Base-by-base conservation (phyloP, 2,329 filamentous ascomycete species). In the Venturia nashicola region DNA sequence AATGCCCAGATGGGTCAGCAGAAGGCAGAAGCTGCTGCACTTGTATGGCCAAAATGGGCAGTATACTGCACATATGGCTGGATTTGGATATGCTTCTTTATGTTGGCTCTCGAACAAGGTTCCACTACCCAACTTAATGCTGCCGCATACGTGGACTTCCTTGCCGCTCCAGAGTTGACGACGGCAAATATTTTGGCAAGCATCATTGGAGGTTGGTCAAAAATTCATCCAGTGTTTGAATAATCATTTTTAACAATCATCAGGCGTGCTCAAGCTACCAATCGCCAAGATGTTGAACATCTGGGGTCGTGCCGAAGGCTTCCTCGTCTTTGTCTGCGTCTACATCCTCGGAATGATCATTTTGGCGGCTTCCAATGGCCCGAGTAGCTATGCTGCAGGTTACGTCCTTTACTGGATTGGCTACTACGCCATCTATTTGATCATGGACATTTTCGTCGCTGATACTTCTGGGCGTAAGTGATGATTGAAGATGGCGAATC, bases 231-330 rank as follows among this genome's bases (percentile, higher is more conserved):
- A 7, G 7, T 11, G 4, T 57, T 14, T 36, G 16, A 57, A 57
- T 20, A 57, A 57, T 20, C 12, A 36, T 8, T 9, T 36, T 27
- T 57, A 3, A 57, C 27, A 57, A 36, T 34, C 27, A 36, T 8
- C n/a, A 57, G 86, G 84, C 46, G 78, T 87, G n/a, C 78, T 82
- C 64, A 86, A 86, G 70, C 79, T 88, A 11, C 83, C 86, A 0
- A 79, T 86, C 67, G 85, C 86, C 62, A 89, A 88, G 72, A 76
- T 88, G 20, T 78, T 88, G 61, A 84, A 89, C 73, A 78, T 86
- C 44, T 89, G 84, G 78, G 86, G 86, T 64, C 83, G 86, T 44
- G 81, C 85, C 14, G 81, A 87, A 70, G 86, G 84, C 18, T 82
- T 86, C 68, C 72, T 80, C 27, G 65, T 86, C 43, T 82, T 82